Conservation (phyloP, 176 grass and related monocot species). For the Alloteropsis semialata region DNA sequence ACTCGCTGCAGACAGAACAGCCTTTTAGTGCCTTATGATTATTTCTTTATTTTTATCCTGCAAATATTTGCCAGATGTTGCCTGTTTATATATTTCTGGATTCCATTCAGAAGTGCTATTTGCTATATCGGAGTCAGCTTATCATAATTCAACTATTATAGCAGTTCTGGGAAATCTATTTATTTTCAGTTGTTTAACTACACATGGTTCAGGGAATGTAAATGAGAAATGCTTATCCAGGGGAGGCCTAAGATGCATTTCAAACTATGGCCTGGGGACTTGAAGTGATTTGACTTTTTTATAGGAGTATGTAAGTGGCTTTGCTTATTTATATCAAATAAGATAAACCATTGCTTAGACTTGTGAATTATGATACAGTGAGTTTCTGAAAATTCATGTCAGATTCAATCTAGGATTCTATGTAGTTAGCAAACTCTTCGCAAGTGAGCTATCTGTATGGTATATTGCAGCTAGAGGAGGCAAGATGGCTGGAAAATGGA, state of each 20-base stretch:
- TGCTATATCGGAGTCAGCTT: neutral
- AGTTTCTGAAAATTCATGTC: too few relatives aligned
- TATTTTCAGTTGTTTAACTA: neutral
- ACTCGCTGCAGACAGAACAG: neutral
- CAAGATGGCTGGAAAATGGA: neutral
- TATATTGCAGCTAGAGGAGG: conserved; percentile 8
- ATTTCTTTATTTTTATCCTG: neutral
- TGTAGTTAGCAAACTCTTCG: neutral
- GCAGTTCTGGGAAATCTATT: neutral
- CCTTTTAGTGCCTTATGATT: neutral
- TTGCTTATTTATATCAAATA: too few relatives aligned
- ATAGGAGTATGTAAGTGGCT: too few relatives aligned
- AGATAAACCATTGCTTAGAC: too few relatives aligned
- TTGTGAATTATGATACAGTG: too few relatives aligned
- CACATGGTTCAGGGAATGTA: neutral
- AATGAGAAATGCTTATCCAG: neutral
- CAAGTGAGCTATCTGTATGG: neutral
- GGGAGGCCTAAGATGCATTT: neutral
- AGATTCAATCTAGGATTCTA: too few relatives aligned
- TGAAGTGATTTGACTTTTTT: too few relatives aligned
- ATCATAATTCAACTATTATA: neutral
- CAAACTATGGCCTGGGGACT: neutral
- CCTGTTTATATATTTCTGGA: neutral
- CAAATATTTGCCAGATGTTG: neutral
- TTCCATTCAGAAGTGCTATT: too few relatives aligned